A percentile compares a stretch with the other conserved stretches of the same genome.
phyloP scores from a whole-genome alignment of 2,329 filamentous ascomycete species.

The Pseudopyricularia cyperi region DNA sequence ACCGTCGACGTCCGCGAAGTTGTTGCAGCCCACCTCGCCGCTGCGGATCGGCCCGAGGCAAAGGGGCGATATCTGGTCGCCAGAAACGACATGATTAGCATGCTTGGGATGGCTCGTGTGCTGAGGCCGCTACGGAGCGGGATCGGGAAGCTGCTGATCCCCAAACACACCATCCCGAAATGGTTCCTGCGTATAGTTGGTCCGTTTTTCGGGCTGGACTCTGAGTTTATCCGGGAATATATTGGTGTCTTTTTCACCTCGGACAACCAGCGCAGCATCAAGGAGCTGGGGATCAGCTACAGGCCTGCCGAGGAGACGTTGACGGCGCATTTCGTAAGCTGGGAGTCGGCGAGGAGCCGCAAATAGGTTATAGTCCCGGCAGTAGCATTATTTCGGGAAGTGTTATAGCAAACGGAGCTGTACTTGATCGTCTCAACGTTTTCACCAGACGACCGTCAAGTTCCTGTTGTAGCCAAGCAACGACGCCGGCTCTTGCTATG shows the following conservation, averaged over 20 bases:
- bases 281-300: slow-evolving; percentile 48
- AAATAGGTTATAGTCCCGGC: not conserved
- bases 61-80: slow-evolving; percentile 6
- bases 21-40: slow-evolving; percentile 8
- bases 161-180: not conserved
- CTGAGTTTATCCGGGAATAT: not conserved
- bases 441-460: no score
- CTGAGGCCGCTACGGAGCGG: not conserved
- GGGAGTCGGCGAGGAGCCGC: not conserved
- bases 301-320: slow-evolving; percentile 36
- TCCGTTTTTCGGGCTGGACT: not conserved
- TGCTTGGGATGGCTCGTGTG: not conserved
- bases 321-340: not conserved
- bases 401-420: no score
- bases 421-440: no score
- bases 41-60: slow-evolving; percentile 3
- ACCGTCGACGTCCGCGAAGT: slow-evolving; percentile 12
- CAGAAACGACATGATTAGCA: not conserved
- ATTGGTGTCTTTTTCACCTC: slow-evolving; percentile 26
- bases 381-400: no score
- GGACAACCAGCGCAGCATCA: slow-evolving; percentile 39
- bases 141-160: not conserved
- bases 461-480: no score
- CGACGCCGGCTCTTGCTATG: no score
- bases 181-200: not conserved